These are phyloP conservation scores for Pythium volutum DNA, from an alignment of 352 stramenopile species.

Conservation along the genomic window DNA sequence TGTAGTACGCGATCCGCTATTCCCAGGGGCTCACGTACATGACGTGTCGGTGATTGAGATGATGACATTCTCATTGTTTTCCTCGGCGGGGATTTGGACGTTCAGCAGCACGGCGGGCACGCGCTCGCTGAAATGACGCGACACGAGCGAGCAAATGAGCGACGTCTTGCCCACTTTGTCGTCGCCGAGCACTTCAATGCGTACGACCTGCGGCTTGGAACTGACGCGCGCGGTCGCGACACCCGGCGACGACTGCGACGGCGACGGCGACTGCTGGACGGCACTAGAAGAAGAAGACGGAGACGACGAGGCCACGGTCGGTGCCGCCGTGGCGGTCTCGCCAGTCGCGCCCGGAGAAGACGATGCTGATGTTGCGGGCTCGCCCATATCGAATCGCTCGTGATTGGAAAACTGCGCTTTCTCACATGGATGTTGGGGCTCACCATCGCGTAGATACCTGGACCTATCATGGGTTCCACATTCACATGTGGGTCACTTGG, in stretches of 20 bases:
- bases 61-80: conserved; percentile 88
- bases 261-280: conserved; percentile 6
- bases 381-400: conserved; percentile 5
- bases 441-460: conserved; percentile 3
- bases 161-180: conserved; percentile 91
- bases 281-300: background rate
- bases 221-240: conserved; percentile 29
- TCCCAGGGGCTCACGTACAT: conserved; percentile 37
- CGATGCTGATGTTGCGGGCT: conserved; percentile 7
- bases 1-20: background rate
- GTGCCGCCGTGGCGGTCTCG: background rate
- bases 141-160: conserved; percentile 89
- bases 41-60: conserved; percentile 90
- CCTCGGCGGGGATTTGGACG: conserved; percentile 85
- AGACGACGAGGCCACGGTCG: background rate
- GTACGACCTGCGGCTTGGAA: conserved; percentile 77
- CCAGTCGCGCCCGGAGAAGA: conserved; percentile 1
- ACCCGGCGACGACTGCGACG: conserved; percentile 16
- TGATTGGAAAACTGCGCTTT: background rate
- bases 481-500: background rate
- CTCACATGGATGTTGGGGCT: background rate
- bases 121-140: conserved; percentile 85
- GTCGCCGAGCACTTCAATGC: conserved; percentile 87
- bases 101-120: conserved; percentile 85
- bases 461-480: conserved; percentile 7